Conservation (phyloP, 2,329 filamentous ascomycete genomes). For the Leptographium procerum region DNA sequence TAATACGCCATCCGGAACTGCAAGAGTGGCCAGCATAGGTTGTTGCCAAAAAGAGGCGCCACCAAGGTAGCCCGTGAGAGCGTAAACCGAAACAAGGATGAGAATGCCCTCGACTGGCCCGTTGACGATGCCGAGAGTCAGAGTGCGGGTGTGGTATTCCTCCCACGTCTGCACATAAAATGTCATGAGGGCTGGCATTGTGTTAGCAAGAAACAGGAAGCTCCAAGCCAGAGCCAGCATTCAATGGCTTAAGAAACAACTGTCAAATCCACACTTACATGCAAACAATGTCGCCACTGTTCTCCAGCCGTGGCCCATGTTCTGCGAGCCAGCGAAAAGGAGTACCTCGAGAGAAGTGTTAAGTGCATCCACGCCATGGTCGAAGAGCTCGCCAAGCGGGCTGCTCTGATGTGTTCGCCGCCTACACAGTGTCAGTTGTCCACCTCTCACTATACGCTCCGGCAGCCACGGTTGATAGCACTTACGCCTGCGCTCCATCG, state of each 20-base stretch:
- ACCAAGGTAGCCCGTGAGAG: slow-evolving; percentile 71
- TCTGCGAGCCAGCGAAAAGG: slow-evolving; percentile 84
- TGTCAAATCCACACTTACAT: slow-evolving; percentile 38
- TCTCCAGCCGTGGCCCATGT: slow-evolving; percentile 85
- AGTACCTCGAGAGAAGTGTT: slow-evolving; percentile 92
- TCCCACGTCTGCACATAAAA: slow-evolving; percentile 99
- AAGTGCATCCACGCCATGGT: slow-evolving; percentile 92
- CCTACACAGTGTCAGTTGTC: slow-evolving; percentile 27
- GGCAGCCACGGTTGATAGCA: slow-evolving; percentile 13
- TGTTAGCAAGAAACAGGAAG: not conserved
- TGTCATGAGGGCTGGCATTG: slow-evolving; percentile 60
- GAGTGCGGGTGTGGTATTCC: slow-evolving; percentile 94
- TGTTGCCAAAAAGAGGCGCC: slow-evolving; percentile 91
- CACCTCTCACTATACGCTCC: not conserved
- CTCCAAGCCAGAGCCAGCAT: not conserved
- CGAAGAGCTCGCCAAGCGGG: slow-evolving; percentile 89
- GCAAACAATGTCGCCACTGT: slow-evolving; percentile 77
- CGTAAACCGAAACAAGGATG: slow-evolving; percentile 71
- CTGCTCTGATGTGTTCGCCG: slow-evolving; percentile 86
- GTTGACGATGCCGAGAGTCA: slow-evolving; percentile 84
- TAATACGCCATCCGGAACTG: slow-evolving; percentile 59
- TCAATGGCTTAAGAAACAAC: not conserved
- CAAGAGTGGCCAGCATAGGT: slow-evolving; percentile 60
- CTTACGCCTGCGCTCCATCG: slow-evolving; percentile 84
- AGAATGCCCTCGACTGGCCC: slow-evolving; percentile 92